Base-by-base conservation (phyloP, 139 green algal genomes). In the Chlorella ohadii region DNA sequence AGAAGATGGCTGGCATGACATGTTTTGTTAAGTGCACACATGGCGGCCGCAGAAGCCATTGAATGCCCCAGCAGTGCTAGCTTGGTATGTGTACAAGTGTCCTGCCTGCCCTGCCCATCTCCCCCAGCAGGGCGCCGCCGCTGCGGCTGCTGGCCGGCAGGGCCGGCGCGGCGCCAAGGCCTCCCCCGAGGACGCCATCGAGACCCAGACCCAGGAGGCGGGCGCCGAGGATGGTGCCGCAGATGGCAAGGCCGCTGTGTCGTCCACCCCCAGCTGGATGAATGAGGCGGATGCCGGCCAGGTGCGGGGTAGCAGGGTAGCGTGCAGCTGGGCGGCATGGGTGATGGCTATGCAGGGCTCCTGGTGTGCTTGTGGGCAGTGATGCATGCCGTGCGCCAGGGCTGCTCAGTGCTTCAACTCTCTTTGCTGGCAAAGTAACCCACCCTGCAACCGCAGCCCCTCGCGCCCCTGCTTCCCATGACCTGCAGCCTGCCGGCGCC, bases 151-250 rank as follows among this genome's bases (percentile, higher is more conserved):
- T 31, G 56, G 70, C 19, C 70, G 39, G 70, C 70, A 11, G 39
- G 64, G 64, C 64, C n/a, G 64, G 2, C 25, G 36, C 7, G 23
- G 56, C 75, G 34, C 33, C 33, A 70, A 68, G 75, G 56, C 75
- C 22, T 71, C 55, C 33, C 76, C 36, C 0, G 76, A 70, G 25
- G 57, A 82, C 12, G 31, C 34, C 36, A 82, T 82, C 27, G 76
- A 72, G 36, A 80, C 74, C 6, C 28, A 68, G 63, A 68, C 63
- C 63, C 63, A 31, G 31, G 63, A 68, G 28, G 28, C 63, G 28
- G 63, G 63, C 3, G 63, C 63, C 20, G 63, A 31, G 28, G 63
- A 59, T 6, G 34, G 17, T 63, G 71, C 27, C 17, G 39, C 15
- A 16, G 39, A n/a, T 22, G 25, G 16, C 28, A 27, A 28, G 5